These are phyloP conservation scores for Aspergillus glaucus DNA, from an alignment of 2,329 filamentous ascomycete species.

Conservation along the genomic window DNA sequence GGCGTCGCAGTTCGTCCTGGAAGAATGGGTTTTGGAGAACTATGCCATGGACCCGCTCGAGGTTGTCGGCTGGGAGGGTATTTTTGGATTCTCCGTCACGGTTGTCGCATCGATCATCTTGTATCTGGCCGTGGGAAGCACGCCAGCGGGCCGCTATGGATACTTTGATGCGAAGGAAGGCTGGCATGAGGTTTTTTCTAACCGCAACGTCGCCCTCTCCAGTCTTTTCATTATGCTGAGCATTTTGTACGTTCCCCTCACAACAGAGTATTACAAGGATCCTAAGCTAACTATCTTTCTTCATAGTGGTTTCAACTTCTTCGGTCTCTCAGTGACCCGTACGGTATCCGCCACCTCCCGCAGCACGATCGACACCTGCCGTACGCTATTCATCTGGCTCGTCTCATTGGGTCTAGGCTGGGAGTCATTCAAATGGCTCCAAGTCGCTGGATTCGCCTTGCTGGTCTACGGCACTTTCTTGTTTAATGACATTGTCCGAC, in stretches of 20 bases:
- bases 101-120: slow-evolving; percentile 71
- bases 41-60: slow-evolving; percentile 77
- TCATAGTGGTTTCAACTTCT: slow-evolving; percentile 91
- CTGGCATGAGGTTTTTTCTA: slow-evolving; percentile 69
- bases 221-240: slow-evolving; percentile 94
- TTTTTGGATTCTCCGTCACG: slow-evolving; percentile 83
- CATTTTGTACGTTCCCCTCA: slow-evolving; percentile 65
- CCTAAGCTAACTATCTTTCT: neutral
- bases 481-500: slow-evolving; percentile 88
- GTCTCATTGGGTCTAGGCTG: slow-evolving; percentile 87
- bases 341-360: slow-evolving; percentile 85
- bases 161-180: slow-evolving; percentile 90
- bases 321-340: slow-evolving; percentile 87
- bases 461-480: slow-evolving; percentile 95
- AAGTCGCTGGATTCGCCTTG: slow-evolving; percentile 79
- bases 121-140: slow-evolving; percentile 70
- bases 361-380: slow-evolving; percentile 94
- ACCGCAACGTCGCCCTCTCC: slow-evolving; percentile 64
- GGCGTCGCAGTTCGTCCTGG: slow-evolving; percentile 89
- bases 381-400: slow-evolving; percentile 93
- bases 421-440: slow-evolving; percentile 97
- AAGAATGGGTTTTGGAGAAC: slow-evolving; percentile 83
- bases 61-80: slow-evolving; percentile 92
- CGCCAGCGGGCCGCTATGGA: slow-evolving; percentile 65
- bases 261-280: neutral